Percentiles rank a stretch among this genome's conserved stretches.
Evolutionary conservation across 768 basidiomycete species (phyloP).

Genomic region (Sporobolomyces roseus): DNA sequence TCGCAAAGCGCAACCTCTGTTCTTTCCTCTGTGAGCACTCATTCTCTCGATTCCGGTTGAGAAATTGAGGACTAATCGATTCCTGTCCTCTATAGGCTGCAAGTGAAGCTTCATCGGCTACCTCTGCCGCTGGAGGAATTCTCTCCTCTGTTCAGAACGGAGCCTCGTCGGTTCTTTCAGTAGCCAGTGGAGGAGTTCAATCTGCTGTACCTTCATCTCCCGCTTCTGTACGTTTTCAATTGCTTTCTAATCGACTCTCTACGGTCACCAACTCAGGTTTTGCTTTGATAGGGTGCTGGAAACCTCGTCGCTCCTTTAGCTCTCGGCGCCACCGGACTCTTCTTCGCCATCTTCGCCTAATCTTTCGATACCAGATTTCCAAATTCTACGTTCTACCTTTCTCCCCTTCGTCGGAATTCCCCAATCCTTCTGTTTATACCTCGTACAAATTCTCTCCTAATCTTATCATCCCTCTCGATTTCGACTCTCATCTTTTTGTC

Average conservation of each 20-base stretch:
- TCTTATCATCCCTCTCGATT: not conserved
- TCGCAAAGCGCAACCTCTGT: too few relatives aligned
- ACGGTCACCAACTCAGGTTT: too few relatives aligned
- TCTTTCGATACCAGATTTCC: too few relatives aligned
- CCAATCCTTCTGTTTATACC: too few relatives aligned
- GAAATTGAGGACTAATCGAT: too few relatives aligned
- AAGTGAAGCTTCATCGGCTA: not conserved
- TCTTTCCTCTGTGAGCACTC: too few relatives aligned
- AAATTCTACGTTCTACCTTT: too few relatives aligned
- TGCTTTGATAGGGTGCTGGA: not conserved
- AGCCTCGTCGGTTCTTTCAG: not conserved
- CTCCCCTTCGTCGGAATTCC: too few relatives aligned
- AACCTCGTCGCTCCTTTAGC: not conserved
- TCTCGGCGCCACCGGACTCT: not conserved
- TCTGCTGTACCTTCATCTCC: not conserved
- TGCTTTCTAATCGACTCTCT: not conserved
- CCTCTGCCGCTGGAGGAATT: not conserved
- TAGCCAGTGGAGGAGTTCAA: not conserved
- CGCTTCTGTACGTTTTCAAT: not conserved
- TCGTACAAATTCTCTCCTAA: too few relatives aligned
- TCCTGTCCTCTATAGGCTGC: not conserved
- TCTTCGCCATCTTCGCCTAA: slow-evolving; percentile 18
- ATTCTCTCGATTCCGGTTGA: too few relatives aligned
- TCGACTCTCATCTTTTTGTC: too few relatives aligned
- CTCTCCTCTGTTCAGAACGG: not conserved